Evolutionary conservation across 148 eudicot species (phyloP).

Genomic region (Rhododendron simsii): DNA sequence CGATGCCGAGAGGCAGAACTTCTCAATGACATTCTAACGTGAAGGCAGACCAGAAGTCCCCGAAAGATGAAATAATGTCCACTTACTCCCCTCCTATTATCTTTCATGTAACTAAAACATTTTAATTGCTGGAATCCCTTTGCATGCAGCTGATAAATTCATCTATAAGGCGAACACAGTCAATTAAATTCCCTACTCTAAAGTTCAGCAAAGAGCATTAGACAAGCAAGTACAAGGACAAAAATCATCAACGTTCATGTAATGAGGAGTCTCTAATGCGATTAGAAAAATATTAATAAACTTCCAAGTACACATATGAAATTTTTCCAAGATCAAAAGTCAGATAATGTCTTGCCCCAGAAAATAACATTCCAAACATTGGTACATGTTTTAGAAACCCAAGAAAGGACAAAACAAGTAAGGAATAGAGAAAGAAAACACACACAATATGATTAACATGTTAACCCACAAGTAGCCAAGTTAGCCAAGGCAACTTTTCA

Average conservation of each 20-base stretch:
- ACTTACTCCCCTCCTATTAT: neutral
- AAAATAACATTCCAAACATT: neutral
- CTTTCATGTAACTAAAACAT: neutral
- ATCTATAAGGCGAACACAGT: neutral
- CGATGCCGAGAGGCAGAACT: neutral
- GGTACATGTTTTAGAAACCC: neutral
- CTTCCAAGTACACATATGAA: neutral
- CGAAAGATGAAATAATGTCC: neutral
- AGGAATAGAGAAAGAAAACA: neutral
- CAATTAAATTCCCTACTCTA: neutral
- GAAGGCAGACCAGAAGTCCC: neutral
- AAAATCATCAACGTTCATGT: neutral
- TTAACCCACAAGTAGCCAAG: conserved; percentile 1
- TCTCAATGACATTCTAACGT: neutral
- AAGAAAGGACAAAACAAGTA: neutral
- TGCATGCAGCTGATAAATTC: neutral
- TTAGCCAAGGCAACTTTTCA: neutral
- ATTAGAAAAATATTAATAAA: neutral
- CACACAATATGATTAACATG: neutral
- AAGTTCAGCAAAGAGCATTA: neutral
- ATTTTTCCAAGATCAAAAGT: neutral
- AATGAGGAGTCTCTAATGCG: neutral
- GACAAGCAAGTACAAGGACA: neutral
- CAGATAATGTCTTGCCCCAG: neutral
- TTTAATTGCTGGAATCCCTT: neutral